Evolutionary conservation across 352 stramenopile species (phyloP), one percentile per base, ranked within the genome.

Genomic region (Phytophthora chlamydospora): DNA sequence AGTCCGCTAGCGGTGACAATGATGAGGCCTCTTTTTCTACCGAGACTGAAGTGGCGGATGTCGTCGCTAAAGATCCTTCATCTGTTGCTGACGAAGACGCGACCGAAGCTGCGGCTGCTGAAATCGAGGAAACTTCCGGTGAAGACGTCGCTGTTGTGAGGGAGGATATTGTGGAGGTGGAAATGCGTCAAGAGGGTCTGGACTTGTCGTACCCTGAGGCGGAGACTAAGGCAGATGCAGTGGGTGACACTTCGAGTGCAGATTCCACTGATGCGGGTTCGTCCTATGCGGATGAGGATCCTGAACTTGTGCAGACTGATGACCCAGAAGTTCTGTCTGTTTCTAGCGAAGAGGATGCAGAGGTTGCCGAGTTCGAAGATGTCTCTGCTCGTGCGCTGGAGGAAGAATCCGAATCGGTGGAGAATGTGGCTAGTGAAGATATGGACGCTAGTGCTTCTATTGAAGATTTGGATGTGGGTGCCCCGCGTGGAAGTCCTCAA

Each of bases 221-320:
- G 4, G 57, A 56, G 16, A 16, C 38, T 9, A 35, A 55, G 21
- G 36, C 16, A 3, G 39, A 33, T 35, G 43, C 12, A 17, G 32
- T 27, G 9, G 66, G 39, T 52, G 52, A 58, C 43, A 32, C 77
- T 7, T 74, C 66, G 0, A 72, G 76, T 27, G 74, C 64, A 42
- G 42, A 40, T 29, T 21, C 32, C 14, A 17, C 5, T 29, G 32
- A 54, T 13, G 45, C 41, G 8, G 38, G 11, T 13, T 35, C 40
- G 1, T 17, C 13, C 29, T 14, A 3, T 32, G 11, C 36, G 12
- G 54, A 55, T 17, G 33, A 41, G 16, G 35, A 55, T 6, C 29
- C 34, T 21, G 33, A 68, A n/a, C 14, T 27, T 38, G 56, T 35
- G 12, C 5, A 31, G 13, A 19, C 14, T 31, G 16, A 21, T 29